Base-by-base conservation (phyloP, 2,329 filamentous ascomycete genomes). In the Penicillium occitanis region DNA sequence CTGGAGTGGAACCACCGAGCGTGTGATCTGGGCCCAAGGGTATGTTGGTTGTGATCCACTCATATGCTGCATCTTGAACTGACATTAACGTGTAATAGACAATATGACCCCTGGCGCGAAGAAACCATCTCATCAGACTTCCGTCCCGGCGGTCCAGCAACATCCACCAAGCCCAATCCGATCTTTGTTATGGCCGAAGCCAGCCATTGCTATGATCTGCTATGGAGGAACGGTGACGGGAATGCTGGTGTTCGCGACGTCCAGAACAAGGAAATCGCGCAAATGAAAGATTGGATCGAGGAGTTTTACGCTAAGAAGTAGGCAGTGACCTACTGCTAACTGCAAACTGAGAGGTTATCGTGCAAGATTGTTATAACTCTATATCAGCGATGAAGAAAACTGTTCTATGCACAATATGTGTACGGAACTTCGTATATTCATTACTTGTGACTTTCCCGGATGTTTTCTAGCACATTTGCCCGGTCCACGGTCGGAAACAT, bases 41-140 rank as follows among this genome's bases (percentile, higher is more conserved):
- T 79, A 73, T 4, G 46, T 30, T 28, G 14, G 55, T 17, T 28
- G n/a, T 22, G 22, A 51, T 22, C 6, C 6, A 28, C 48, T n/a
- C 17, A 10, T 7, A 55, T 22, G 17, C n/a, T 5, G n/a, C 17
- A 13, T 6, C 30, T 13, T 14, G 8, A 35, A 55, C 30, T 33
- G 40, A 51, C 51, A 69, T 50, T 19, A 44, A 7, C 2, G 5
- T 14, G 5, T 55, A 42, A 42, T 40, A 74, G 84, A 51, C 79
- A 86, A 73, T 85, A 79, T 64, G 87, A 89, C 72, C 87, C 87
- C 5, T 89, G 87, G 87, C 79, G 82, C 40, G 81, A 84, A 3
- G 80, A 83, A 0, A 82, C 82, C 3, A 81, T 88, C 0, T 83
- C 81, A 0, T 85, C 84, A 19, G 77, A 81, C 30, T 82, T 82